Evolutionary conservation across 1,139 yeast genomes (phyloP), one percentile per base, ranked within the genome.

Genomic region (Saccharomyces hybrid): DNA sequence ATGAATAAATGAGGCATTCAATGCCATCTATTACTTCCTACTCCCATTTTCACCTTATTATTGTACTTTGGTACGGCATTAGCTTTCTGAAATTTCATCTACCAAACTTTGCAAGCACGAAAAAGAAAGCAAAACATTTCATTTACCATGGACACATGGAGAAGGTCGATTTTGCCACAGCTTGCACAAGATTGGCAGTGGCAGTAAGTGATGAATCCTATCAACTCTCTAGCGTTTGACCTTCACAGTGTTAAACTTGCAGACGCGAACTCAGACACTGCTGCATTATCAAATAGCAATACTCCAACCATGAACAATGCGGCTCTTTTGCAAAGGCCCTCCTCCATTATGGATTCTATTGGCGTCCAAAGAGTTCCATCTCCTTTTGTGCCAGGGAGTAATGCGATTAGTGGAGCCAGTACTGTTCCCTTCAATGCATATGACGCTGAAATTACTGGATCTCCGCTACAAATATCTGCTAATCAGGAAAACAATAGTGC

Each of bases 311-410:
- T 38, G 25, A 38, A 38, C 25, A 34, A 34, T 34, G 7, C 46
- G 8, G 31, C 48, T n/a, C 48, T 28, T 38, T 20, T 50, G 32
- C 46, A 50, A 32, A 46, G 52, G 28, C 32, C 52, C 34, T 46
- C 49, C 27, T 46, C 52, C 11, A 16, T 50, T 23, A 8, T 50
- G 23, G 52, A 50, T 9, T 41, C 46, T n/a, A 46, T 50, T 48
- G 52, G 52, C 46, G 13, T 50, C 29, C 52, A 50, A 26, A 50
- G 52, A 32, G 34, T 34, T 9, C 26, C 46, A 4, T 50, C 52
- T 31, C 52, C 52, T 27, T 50, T 50, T 16, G 16, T 26, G 9
- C 41, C 41, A 28, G 26, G 13, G 9, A 38, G n/a, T 14, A 34
- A 42, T 20, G 31, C 20, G 9, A 48, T 32, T 28, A 38, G 44